Evolutionary conservation across 1,284 basidiomycete genomes (phyloP).

Genomic region (Takashimella koratensis): DNA sequence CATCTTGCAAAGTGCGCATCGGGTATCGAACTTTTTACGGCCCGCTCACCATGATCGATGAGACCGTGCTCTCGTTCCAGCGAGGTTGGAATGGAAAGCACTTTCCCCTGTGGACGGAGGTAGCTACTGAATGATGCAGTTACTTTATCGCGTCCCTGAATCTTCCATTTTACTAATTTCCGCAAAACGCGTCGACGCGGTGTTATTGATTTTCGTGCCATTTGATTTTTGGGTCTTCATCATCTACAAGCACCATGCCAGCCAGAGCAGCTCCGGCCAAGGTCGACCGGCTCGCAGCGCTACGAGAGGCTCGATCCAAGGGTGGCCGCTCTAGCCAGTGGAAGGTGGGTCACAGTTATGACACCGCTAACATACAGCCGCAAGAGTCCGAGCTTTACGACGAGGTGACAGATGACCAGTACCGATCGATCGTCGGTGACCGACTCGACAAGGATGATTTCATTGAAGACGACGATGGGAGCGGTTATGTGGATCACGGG

Average conservation of each 20-base stretch:
- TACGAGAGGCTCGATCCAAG: constrained; percentile 50
- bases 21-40: too few relatives aligned
- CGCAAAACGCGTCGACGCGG: background rate
- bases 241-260: background rate
- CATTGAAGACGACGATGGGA: constrained; percentile 87
- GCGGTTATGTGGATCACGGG: constrained; percentile 92
- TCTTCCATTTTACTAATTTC: too few relatives aligned
- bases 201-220: background rate
- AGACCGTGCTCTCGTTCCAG: too few relatives aligned
- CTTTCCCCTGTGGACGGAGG: too few relatives aligned
- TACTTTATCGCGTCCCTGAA: too few relatives aligned
- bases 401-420: constrained; percentile 88
- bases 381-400: constrained; percentile 80
- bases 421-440: constrained; percentile 76
- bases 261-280: too few relatives aligned
- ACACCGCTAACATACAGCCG: constrained; percentile 22
- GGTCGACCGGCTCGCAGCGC: constrained; percentile 44
- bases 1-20: too few relatives aligned
- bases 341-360: constrained; percentile 45
- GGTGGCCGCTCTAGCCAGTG: constrained; percentile 51
- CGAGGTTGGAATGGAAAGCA: too few relatives aligned
- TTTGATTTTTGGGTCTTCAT: constrained; percentile 1
- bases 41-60: too few relatives aligned
- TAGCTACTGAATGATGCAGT: too few relatives aligned
- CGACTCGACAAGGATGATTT: constrained; percentile 91